Evolutionary conservation across 1,139 yeast genomes (phyloP), one percentile per base, ranked within the genome.

Genomic region (Arxiozyma telluris): DNA sequence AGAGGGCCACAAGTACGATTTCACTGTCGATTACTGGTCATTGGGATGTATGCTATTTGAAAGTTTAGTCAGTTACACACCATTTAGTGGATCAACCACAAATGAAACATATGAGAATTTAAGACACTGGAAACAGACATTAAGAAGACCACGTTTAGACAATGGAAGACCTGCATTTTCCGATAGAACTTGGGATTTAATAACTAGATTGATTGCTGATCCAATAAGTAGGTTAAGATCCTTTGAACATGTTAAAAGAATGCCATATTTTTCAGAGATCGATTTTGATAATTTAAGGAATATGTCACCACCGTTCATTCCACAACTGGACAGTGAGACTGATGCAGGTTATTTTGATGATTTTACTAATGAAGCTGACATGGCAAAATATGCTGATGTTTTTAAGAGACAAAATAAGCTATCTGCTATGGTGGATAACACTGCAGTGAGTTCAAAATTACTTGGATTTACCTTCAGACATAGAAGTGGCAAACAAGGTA

Each of bases 271-370:
- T 65, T 74, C 80, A 45, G 98, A 91, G 62, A 81, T 90, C 34
- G 84, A 87, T 64, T 93, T 96, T 85, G 80, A 77, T 4, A 73
- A 72, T 27, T 72, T 94, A 61, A 80, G 96, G 64, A 73, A 72
- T 41, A 78, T 82, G 58, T 77, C 83, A 23, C 96, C 98, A 4
- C 99, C 99, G 30, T 94, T 94, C 70, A 87, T 94, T 34, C 99
- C 99, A 1, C 96, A 94, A 66, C 77, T 94, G 59, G 98, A 93
- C 67, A 87, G 90, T 58, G 98, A 94, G 66, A 94, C 91, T 59
- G 99, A 94, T 73, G 98, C 98, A 0, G 99, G 98, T 1, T 94
- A 94, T 73, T 94, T 94, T 69, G 99, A 94, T 71, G 98, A 94
- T 69, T 94, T 94, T 68, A 90, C 88, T 58, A 94, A 89, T 70